These are phyloP conservation scores for Metarhizium guizhouense DNA, from an alignment of 2,329 filamentous ascomycete species.

Conservation along the genomic window DNA sequence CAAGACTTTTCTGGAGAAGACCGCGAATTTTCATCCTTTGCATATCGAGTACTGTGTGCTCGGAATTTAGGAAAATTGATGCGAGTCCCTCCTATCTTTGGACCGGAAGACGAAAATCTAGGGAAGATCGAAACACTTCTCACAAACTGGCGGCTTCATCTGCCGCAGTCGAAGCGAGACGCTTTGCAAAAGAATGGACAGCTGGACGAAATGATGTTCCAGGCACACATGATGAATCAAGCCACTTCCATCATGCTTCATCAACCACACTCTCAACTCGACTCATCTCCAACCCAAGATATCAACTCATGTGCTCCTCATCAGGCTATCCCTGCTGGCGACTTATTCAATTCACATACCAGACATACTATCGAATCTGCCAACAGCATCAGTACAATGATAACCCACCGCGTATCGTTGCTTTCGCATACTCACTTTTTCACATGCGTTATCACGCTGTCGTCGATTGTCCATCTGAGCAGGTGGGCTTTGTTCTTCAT, in stretches of 20 bases:
- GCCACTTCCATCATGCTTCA: conserved; percentile 66
- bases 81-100: conserved; percentile 40
- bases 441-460: conserved; percentile 69
- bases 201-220: conserved; percentile 85
- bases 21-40: conserved; percentile 70
- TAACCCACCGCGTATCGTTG: conserved; percentile 64
- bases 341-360: conserved; percentile 58
- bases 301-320: conserved; percentile 62
- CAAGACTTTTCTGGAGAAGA: conserved; percentile 63
- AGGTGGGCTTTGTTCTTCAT: conserved; percentile 63
- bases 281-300: conserved; percentile 46
- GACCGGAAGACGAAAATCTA: conserved; percentile 44
- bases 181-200: conserved; percentile 60
- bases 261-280: conserved; percentile 69
- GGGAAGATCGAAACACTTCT: conserved; percentile 42
- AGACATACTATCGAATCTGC: conserved; percentile 74
- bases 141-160: conserved; percentile 70
- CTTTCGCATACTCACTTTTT: conserved; percentile 76
- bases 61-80: conserved; percentile 73
- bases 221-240: conserved; percentile 71
- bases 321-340: conserved; percentile 36
- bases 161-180: conserved; percentile 64
- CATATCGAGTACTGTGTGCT: conserved; percentile 74
- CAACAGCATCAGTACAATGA: conserved; percentile 64
- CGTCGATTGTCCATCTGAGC: conserved; percentile 72